Evolutionary conservation across 768 basidiomycete genomes (phyloP), one percentile per base, ranked within the genome.

Genomic region (Tulasnella sp.): DNA sequence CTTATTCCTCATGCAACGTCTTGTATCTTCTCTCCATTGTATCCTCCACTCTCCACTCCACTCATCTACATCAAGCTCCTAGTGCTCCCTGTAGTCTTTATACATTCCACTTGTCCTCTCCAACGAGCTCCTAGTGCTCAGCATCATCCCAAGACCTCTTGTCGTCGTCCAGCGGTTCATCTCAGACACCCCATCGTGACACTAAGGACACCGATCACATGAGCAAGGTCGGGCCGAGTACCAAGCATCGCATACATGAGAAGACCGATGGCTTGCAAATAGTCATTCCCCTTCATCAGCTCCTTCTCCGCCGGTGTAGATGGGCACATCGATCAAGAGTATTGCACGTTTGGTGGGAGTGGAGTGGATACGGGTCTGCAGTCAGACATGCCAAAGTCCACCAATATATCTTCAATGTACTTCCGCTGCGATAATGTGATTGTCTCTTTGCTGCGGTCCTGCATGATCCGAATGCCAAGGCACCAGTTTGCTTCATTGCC

Each of bases 381-480:
- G 0, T 61, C 57, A 1, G n/a, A 15, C 41, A 62, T 46, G 22
- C 45, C 38, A 52, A 62, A 65, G 9, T 44, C 57, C 1, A 22
- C 19, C 21, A 65, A 50, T n/a, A 65, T 50, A 1, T 17, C 5
- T 3, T 53, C 49, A 31, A 63, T 61, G 58, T 62, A 65, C 3
- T n/a, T 19, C 4, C 29, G 38, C 46, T 65, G 65, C 0, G 42
- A 56, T 8, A 65, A 7, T 1, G 34, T 41, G 17, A 63, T 31
- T 2, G 51, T 53, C 15, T 34, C 15, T 1, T 63, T 64, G 12
- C 53, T 67, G n/a, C 61, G 66, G 49, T 61, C 41, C n/a, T 45
- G 27, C 5, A n/a, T 49, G 43, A 76, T 68, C 5, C 64, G 67
- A 19, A 78, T 73, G 0, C 76, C 74, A 1, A 79, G 54, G 31